Percentiles rank a stretch among this genome's conserved stretches.
Conservation (phyloP, 257 asterid species). For the Prunella vulgaris region DNA sequence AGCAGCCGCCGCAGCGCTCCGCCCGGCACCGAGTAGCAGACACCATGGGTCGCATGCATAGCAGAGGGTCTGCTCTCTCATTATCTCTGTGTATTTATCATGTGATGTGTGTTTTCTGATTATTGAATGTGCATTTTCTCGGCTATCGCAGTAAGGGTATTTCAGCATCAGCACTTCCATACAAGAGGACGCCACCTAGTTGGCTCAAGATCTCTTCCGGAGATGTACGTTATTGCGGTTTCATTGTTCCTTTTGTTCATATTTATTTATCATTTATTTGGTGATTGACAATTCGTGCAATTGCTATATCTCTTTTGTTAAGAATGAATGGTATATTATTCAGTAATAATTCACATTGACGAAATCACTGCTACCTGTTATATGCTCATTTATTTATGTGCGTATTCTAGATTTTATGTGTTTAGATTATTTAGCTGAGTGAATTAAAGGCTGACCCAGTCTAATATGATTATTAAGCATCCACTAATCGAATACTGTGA, state of each 20-base stretch:
- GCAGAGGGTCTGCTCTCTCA: conserved; percentile 54
- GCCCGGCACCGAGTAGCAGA: conserved; percentile 22
- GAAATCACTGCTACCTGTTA: not conserved
- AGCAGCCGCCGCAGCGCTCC: conserved; percentile 25
- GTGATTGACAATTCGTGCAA: not conserved
- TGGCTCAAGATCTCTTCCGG: conserved; percentile 68
- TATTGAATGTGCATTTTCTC: not conserved
- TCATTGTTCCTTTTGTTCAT: not conserved
- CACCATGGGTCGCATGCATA: conserved; percentile 92
- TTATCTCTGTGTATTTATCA: not conserved
- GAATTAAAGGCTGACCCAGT: not conserved
- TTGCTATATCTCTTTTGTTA: not conserved
- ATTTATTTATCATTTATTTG: not conserved
- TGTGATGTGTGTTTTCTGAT: not conserved
- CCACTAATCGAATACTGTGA: not conserved
- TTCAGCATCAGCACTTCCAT: conserved; percentile 80
- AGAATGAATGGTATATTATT: not conserved
- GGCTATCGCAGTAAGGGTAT: conserved; percentile 69
- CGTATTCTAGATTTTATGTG: not conserved
- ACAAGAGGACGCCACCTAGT: conserved; percentile 83
- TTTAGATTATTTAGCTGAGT: not conserved
- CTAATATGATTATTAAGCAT: not conserved
- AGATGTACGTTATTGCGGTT: conserved; percentile 33
- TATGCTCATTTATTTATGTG: not conserved
- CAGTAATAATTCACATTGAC: not conserved